Evolutionary conservation across 2,329 filamentous ascomycete species (phyloP).

Genomic region (Cladosporium sp.): DNA sequence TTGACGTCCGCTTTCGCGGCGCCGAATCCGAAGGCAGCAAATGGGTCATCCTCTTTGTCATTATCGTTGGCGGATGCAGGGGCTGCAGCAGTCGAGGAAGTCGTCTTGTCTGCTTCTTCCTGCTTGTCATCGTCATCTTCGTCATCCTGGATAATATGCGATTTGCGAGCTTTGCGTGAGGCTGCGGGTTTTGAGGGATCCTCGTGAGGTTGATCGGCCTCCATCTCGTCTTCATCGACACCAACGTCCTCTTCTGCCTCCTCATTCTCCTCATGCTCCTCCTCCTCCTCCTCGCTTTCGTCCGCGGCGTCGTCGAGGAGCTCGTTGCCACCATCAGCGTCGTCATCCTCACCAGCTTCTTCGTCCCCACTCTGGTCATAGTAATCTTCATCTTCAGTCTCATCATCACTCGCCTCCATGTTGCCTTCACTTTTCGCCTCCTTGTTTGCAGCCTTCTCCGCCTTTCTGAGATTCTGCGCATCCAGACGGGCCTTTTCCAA

Average conservation of each 20-base stretch:
- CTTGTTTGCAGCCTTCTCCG: slow-evolving; percentile 69
- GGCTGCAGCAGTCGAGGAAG: neutral
- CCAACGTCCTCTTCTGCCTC: slow-evolving; percentile 23
- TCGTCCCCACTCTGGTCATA: slow-evolving; percentile 35
- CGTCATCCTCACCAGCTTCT: slow-evolving; percentile 28
- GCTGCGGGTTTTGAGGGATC: slow-evolving; percentile 12
- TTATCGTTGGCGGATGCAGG: slow-evolving; percentile 5
- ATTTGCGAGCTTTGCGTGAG: slow-evolving; percentile 24
- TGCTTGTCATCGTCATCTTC: slow-evolving; percentile 25
- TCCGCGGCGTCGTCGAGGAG: slow-evolving; percentile 23
- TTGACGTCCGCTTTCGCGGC: slow-evolving; percentile 13
- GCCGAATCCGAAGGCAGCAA: slow-evolving; percentile 29
- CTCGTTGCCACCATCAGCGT: slow-evolving; percentile 32
- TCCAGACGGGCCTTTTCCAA: slow-evolving; percentile 78
- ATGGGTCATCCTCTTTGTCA: slow-evolving; percentile 24
- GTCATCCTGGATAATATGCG: slow-evolving; percentile 29
- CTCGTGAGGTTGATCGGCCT: slow-evolving; percentile 6
- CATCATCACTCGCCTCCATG: slow-evolving; percentile 47
- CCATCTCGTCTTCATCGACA: slow-evolving; percentile 24
- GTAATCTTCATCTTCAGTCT: slow-evolving; percentile 48
- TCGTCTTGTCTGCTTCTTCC: neutral
- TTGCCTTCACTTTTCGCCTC: slow-evolving; percentile 47
- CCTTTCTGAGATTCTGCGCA: slow-evolving; percentile 68
- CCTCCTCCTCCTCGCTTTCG: slow-evolving; percentile 30
- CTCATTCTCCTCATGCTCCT: slow-evolving; percentile 22